Base-by-base conservation (phyloP, 805 yeast genomes). In the Dipodascus geniculatus region DNA sequence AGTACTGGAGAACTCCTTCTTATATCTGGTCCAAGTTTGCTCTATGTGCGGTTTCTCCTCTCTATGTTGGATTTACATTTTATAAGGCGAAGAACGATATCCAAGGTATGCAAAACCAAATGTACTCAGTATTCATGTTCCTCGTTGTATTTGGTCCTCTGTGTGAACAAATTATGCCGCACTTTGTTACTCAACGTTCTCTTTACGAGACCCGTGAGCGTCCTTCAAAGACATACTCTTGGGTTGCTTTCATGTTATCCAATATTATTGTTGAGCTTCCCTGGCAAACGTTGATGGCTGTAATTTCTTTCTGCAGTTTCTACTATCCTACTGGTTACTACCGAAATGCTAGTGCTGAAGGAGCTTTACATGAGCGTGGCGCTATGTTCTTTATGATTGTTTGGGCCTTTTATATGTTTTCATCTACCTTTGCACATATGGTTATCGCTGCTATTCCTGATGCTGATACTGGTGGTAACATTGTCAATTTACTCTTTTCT, bases 291-390 rank as follows among this genome's bases (percentile, higher is more conserved):
- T 54, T 78, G 4, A 71, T 76, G 55, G 88, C 87, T 61, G 82
- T 89, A 1, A 19, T 83, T 23, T 75, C 77, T 11, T 82, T 71
- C 70, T 74, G 80, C 63, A 73, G 78, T 57, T 62, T 69, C 65
- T 87, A 85, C 72, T 87, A 84, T 63, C 91, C 95, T 22, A 76
- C 82, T 66, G 80, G 88, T 24, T 74, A 84, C 62, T 74, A 81
- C 68, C 58, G 62, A 19, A 83, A 84, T 65, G 88, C 91, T 11
- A 64, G 73, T 49, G 24, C 17, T 22, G 72, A 77, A 2, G 69
- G 73, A 57, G 54, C 71, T 49, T 69, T 70, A 33, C 66, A 69
- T 38, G 72, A 74, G 55, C 74, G 86, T 54, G 64, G 62, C 16
- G 64, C 59, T 16, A 62, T 75, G 53, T 69, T 68, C 66, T 74